Conservation (phyloP, 2,329 filamentous ascomycete species). For the Fusarium continuum region DNA sequence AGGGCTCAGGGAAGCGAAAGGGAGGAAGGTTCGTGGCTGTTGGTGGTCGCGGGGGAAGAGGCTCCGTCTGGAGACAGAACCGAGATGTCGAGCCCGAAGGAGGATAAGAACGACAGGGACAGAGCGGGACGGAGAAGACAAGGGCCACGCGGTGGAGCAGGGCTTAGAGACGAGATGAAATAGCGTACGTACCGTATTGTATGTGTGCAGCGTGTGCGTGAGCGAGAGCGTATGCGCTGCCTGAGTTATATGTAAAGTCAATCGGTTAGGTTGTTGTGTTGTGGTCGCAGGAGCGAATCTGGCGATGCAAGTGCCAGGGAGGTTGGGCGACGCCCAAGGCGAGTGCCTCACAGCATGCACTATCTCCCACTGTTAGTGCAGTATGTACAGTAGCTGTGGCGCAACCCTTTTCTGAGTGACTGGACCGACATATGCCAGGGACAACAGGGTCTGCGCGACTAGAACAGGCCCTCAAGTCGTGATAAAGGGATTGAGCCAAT, state of each 20-base stretch:
- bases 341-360: neutral
- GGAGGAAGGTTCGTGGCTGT: slow-evolving; percentile 36
- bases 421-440: slow-evolving; percentile 10
- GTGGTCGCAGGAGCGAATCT: slow-evolving; percentile 10
- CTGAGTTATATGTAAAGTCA: too few species aligned
- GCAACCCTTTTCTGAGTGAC: neutral
- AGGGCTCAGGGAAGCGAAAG: slow-evolving; percentile 9
- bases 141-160: slow-evolving; percentile 33
- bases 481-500: slow-evolving; percentile 23
- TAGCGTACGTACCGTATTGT: slow-evolving; percentile 19
- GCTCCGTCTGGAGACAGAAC: slow-evolving; percentile 43
- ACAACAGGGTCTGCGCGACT: neutral
- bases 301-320: slow-evolving; percentile 3
- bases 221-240: too few species aligned
- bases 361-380: neutral
- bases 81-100: slow-evolving; percentile 40
- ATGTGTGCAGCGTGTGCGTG: too few species aligned
- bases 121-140: slow-evolving; percentile 29
- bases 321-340: slow-evolving; percentile 1
- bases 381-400: too few species aligned
- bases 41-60: slow-evolving; percentile 40
- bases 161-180: neutral
- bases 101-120: slow-evolving; percentile 39
- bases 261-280: too few species aligned
- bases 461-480: slow-evolving; percentile 11